Percentiles rank a stretch among this genome's conserved stretches.
These are phyloP conservation scores for Sordariomycetes sp. DNA, from an alignment of 2,329 filamentous ascomycete species.

Conservation along the genomic window DNA sequence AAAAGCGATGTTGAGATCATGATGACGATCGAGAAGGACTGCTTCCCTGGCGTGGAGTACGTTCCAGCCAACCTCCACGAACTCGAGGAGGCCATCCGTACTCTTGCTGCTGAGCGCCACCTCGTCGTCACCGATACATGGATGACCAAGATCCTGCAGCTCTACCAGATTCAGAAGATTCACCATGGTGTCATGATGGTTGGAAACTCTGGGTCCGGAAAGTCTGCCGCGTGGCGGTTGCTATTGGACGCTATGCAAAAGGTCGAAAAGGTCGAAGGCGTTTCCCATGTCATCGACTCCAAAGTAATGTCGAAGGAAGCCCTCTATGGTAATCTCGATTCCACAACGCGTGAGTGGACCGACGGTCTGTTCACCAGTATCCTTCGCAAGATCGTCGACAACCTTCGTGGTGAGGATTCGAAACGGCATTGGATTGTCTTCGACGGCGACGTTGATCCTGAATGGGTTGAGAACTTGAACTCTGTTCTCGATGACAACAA, in stretches of 20 bases:
- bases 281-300: constrained; percentile 95
- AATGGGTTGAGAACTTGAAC: constrained; percentile 99
- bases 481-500: constrained; percentile 99
- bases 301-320: constrained; percentile 99
- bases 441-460: constrained; percentile 96
- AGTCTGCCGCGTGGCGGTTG: constrained; percentile 90
- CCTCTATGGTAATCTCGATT: constrained; percentile 90
- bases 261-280: constrained; percentile 85
- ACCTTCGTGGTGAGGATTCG: constrained; percentile 89
- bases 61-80: constrained; percentile 77
- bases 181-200: constrained; percentile 99
- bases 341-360: constrained; percentile 96
- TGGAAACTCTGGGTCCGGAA: constrained; percentile 92
- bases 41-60: constrained; percentile 91
- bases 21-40: constrained; percentile 69
- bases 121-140: constrained; percentile 87
- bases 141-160: constrained; percentile 94
- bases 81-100: constrained; percentile 71
- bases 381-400: constrained; percentile 95
- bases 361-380: constrained; percentile 98
- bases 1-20: constrained; percentile 85
- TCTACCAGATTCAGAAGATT: constrained; percentile 96
- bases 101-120: constrained; percentile 75
- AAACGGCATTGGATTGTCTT: constrained; percentile 99
- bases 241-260: constrained; percentile 84